phyloP scores from a whole-genome alignment of 148 eudicot species.

The Rhododendron simsii region DNA sequence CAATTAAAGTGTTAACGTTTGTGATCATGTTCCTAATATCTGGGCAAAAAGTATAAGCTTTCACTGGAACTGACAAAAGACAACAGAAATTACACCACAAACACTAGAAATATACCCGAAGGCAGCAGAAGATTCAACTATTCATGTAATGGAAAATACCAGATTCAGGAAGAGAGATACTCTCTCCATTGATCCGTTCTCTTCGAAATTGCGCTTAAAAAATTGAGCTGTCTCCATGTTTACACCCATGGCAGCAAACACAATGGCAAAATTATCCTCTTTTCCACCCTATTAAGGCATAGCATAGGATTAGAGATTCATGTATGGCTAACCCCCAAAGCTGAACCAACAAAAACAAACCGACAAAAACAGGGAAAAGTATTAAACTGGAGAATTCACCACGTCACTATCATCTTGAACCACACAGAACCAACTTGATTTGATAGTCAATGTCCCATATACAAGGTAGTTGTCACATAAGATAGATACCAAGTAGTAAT shows the following conservation, averaged over 20 bases:
- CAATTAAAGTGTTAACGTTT: background rate
- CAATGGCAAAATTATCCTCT: slow-evolving; percentile 99
- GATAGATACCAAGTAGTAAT: background rate
- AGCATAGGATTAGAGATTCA: background rate
- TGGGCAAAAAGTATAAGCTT: background rate
- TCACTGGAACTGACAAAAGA: background rate
- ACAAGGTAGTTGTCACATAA: background rate
- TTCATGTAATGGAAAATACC: slow-evolving; percentile 27
- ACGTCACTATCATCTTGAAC: background rate
- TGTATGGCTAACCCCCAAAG: background rate
- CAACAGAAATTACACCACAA: background rate
- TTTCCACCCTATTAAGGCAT: slow-evolving; percentile 39
- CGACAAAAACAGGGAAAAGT: background rate
- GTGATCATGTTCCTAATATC: background rate
- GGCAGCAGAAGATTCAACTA: background rate
- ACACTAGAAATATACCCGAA: background rate
- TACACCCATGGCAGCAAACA: slow-evolving; percentile 99
- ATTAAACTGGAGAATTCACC: background rate
- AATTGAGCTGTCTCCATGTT: slow-evolving; percentile 99
- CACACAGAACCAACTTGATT: background rate
- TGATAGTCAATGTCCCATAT: background rate
- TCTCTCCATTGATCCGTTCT: slow-evolving; percentile 99
- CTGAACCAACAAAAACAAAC: background rate
- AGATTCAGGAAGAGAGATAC: slow-evolving; percentile 94
- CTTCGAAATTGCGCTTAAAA: slow-evolving; percentile 98